These are phyloP conservation scores for Tripterygium wilfordii DNA, from an alignment of 177 flowering plant genomes.

Conservation along the genomic window DNA sequence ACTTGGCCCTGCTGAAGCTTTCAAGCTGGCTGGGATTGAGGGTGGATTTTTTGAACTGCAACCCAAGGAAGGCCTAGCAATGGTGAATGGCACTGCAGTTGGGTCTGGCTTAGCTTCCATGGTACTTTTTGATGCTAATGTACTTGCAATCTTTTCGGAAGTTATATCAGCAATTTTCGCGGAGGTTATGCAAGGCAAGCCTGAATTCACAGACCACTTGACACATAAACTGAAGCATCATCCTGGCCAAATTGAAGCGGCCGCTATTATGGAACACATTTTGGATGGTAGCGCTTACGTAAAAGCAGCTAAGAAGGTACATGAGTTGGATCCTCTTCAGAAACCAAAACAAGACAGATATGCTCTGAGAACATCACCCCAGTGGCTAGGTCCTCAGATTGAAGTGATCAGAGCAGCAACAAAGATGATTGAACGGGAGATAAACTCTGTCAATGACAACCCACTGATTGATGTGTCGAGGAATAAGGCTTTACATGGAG, in stretches of 20 bases:
- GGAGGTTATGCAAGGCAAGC: no score
- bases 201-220: no score
- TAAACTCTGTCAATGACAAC: constrained; percentile 52
- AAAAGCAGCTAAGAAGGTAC: constrained; percentile 38
- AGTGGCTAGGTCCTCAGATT: constrained; percentile 55
- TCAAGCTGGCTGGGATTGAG: constrained; percentile 33
- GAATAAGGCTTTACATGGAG: no score
- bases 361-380: constrained; percentile 57
- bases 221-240: constrained; percentile 67
- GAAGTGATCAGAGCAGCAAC: constrained; percentile 51
- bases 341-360: constrained; percentile 66
- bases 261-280: constrained; percentile 68
- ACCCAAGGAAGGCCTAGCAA: constrained; percentile 64
- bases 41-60: constrained; percentile 51
- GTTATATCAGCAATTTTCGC: constrained; percentile 49
- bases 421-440: constrained; percentile 49
- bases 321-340: constrained; percentile 52
- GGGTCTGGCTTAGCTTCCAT: constrained; percentile 60
- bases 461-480: no score
- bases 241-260: constrained; percentile 73
- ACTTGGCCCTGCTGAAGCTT: constrained; percentile 34
- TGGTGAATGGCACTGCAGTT: constrained; percentile 67
- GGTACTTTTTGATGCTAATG: constrained; percentile 54
- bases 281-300: constrained; percentile 49
- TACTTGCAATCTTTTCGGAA: constrained; percentile 40